Base-by-base conservation (phyloP, 768 basidiomycete species). In the Suillus hirtellus region DNA sequence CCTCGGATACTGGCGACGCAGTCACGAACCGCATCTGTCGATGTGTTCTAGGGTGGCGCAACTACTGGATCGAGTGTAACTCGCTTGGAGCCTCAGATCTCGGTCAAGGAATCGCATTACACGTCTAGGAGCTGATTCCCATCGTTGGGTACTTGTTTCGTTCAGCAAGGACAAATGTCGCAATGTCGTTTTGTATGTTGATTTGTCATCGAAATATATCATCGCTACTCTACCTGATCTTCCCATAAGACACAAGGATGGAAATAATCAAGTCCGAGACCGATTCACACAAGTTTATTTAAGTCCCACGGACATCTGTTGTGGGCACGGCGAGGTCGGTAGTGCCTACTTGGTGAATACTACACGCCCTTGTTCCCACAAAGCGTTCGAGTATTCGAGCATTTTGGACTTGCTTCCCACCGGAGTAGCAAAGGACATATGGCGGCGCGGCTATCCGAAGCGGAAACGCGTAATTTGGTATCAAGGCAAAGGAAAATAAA, bases 351-450 rank as follows among this genome's bases (percentile, higher is more conserved):
- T 19, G 15, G 8, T 50, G 47, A 6, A 49, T 14, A 66, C 17
- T 71, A 69, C 7, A 66, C 49, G 6, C 78, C 76, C 65, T 80
- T 78, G 63, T 77, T 79, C 40, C 69, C 50, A 96, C 78, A 77
- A 95, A 96, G 19, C 79, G 77, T 68, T 93, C 92, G 21, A 96
- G 79, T 8, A 92, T 76, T 1, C 88, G 81, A 0, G 90, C 90
- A 69, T 98, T 88, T 75, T 98, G 96, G 0, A 98, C 87, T 71
- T 96, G 96, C 81, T 99, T 99, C 4, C 89, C 89, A 0, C 96
- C 96, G 0, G 6, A 90, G 87, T 67, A 97, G 86, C 2, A 87
- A 86, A 0, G 96, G 96, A 71, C 95, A 99, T 65, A 98, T 96
- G 79, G 95, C 95, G 0, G 96, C 94, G 61, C 75, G 79, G 8